phyloP scores from a whole-genome alignment of 1,139 yeast genomes.

The Kurtzmaniella quercitrusa region DNA sequence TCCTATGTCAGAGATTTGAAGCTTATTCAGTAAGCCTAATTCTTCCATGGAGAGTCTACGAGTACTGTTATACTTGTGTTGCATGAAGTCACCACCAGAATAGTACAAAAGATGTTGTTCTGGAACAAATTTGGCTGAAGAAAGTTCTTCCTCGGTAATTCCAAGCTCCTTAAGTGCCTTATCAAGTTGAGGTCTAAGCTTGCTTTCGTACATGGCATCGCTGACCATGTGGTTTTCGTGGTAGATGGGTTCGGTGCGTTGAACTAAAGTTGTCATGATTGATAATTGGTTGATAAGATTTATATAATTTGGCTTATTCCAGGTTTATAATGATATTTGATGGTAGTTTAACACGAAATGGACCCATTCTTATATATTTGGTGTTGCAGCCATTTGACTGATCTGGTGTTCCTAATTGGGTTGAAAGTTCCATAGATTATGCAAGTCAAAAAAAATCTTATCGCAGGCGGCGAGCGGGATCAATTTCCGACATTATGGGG shows the following conservation, averaged over 20 bases:
- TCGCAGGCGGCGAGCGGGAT: background rate
- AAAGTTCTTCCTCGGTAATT: background rate
- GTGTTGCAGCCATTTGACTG: background rate
- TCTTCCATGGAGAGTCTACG: slow-evolving; percentile 46
- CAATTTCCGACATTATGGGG: background rate
- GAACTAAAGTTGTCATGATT: background rate
- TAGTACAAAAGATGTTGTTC: slow-evolving; percentile 38
- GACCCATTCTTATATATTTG: background rate
- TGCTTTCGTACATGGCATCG: slow-evolving; percentile 12
- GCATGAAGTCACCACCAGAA: slow-evolving; percentile 21
- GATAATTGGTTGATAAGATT: too few relatives aligned
- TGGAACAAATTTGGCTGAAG: slow-evolving; percentile 33
- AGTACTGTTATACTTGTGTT: slow-evolving; percentile 26
- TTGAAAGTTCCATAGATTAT: background rate
- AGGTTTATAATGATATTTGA: too few relatives aligned
- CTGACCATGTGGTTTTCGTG: slow-evolving; percentile 6
- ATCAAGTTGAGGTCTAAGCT: slow-evolving; percentile 17
- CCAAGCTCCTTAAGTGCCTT: slow-evolving; percentile 11
- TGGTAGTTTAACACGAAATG: background rate
- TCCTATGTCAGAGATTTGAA: slow-evolving; percentile 46
- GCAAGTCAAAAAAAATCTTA: background rate
- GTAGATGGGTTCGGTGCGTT: background rate
- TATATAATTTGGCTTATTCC: too few relatives aligned
- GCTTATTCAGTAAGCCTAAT: slow-evolving; percentile 31
- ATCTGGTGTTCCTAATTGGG: background rate